Conservation (phyloP, 371 early-diverging fungal species). For the Zychaea mexicana region DNA sequence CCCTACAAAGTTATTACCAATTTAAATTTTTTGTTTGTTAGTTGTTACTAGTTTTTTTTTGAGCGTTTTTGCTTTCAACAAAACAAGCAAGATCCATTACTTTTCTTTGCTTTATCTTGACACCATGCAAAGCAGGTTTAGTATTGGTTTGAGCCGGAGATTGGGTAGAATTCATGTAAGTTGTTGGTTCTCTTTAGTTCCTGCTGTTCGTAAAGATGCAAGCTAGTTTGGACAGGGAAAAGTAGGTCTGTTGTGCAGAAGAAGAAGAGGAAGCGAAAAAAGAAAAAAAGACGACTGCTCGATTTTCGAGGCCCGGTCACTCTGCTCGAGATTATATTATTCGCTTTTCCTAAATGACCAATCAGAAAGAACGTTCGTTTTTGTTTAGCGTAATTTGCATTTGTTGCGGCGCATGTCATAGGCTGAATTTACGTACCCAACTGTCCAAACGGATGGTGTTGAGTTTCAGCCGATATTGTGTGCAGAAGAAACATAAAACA, state of each 20-base stretch:
- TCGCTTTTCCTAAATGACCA: no score
- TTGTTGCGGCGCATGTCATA: no score
- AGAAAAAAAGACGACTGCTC: neutral
- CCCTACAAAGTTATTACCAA: no score
- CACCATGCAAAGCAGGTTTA: slow-evolving; percentile 80
- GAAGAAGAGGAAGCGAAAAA: neutral
- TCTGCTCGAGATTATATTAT: no score
- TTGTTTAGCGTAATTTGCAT: no score
- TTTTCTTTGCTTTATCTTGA: slow-evolving; percentile 82
- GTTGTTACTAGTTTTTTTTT: neutral
- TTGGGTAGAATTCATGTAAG: slow-evolving; percentile 64
- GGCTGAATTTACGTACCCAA: no score
- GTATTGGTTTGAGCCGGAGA: slow-evolving; percentile 50
- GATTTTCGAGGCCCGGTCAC: no score
- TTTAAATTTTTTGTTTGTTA: no score
- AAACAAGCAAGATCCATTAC: slow-evolving; percentile 20
- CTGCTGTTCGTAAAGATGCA: slow-evolving; percentile 1
- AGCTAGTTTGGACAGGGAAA: neutral
- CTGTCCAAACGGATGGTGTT: no score
- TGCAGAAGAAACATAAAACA: no score
- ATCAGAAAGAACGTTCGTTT: no score
- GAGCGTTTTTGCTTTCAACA: neutral
- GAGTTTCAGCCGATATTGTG: no score
- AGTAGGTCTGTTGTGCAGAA: neutral
- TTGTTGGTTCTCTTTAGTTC: slow-evolving; percentile 10